These are phyloP conservation scores for Eimeria praecox DNA, from an alignment of 169 alveolate genomes.

Conservation along the genomic window DNA sequence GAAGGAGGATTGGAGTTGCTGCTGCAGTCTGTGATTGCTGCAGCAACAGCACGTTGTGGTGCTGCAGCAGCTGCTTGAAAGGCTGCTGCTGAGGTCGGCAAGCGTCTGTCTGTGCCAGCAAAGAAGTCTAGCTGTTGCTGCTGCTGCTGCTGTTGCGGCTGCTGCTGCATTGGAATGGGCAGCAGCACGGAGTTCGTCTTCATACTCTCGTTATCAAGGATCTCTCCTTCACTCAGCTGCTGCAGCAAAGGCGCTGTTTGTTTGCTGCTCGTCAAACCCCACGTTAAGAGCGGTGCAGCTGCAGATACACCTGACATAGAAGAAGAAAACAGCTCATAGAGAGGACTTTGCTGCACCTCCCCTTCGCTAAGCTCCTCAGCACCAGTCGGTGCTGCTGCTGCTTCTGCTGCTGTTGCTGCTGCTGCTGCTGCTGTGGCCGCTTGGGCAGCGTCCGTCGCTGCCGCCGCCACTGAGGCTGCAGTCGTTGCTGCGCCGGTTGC, in stretches of 20 bases:
- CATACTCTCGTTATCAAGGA: neutral
- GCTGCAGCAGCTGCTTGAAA: constrained; percentile 20
- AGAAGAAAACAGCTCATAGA: neutral
- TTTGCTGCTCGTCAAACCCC: neutral
- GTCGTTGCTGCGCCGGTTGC: constrained; percentile 10
- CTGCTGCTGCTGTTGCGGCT: neutral
- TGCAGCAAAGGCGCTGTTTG: neutral
- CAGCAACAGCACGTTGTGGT: neutral
- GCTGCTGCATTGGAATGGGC: neutral
- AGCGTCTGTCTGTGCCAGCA: neutral
- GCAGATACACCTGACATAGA: neutral
- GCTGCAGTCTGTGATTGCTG: neutral
- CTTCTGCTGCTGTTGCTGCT: neutral
- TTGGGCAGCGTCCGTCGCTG: neutral
- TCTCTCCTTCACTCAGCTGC: constrained; percentile 36
- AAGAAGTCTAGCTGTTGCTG: neutral
- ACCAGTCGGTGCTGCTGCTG: neutral
- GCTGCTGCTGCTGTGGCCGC: constrained; percentile 34
- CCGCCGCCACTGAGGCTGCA: constrained; percentile 6
- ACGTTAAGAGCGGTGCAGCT: neutral
- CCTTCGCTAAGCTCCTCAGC: constrained; percentile 7
- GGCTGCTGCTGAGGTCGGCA: neutral
- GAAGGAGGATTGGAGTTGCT: neutral
- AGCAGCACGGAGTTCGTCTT: neutral
- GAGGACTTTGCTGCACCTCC: neutral